phyloP scores from a whole-genome alignment of 768 basidiomycete genomes.

The Leccinum subgranulosum region DNA sequence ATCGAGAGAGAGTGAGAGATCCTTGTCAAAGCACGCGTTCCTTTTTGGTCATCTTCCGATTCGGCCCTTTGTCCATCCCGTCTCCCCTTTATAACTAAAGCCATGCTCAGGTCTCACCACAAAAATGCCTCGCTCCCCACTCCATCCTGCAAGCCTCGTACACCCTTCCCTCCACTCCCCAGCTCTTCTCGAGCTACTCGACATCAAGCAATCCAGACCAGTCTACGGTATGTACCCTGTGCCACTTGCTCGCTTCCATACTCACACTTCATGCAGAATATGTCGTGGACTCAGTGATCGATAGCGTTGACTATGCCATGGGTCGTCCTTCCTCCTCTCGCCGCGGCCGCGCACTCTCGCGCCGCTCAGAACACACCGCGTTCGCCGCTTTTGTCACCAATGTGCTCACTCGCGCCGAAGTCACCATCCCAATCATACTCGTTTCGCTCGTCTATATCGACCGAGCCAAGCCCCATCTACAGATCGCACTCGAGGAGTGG shows the following conservation, averaged over 20 bases:
- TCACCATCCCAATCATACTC: conserved; percentile 65
- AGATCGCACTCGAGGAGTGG: conserved; percentile 81
- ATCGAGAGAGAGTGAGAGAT: background rate
- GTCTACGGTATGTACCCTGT: conserved; percentile 55
- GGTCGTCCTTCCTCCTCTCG: conserved; percentile 58
- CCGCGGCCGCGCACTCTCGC: conserved; percentile 45
- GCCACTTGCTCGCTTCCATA: background rate
- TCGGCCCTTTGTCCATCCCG: conserved; percentile 32
- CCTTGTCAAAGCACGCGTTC: conserved; percentile 19
- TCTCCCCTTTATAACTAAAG: conserved; percentile 33
- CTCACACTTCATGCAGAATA: conserved; percentile 47
- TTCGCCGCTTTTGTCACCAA: conserved; percentile 66
- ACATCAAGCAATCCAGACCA: conserved; percentile 56
- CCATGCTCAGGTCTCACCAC: conserved; percentile 9
- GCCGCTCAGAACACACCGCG: conserved; percentile 49
- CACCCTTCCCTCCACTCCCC: conserved; percentile 62
- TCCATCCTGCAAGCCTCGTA: conserved; percentile 55
- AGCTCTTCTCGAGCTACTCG: conserved; percentile 65
- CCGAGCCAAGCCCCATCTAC: conserved; percentile 73
- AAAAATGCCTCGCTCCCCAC: conserved; percentile 28
- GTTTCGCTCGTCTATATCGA: conserved; percentile 74
- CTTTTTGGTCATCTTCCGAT: conserved; percentile 32
- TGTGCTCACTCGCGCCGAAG: conserved; percentile 71
- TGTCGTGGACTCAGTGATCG: conserved; percentile 62
- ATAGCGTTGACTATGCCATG: conserved; percentile 75